Evolutionary conservation across 2,329 filamentous ascomycete species (phyloP).

Genomic region (Penicillium sp.): DNA sequence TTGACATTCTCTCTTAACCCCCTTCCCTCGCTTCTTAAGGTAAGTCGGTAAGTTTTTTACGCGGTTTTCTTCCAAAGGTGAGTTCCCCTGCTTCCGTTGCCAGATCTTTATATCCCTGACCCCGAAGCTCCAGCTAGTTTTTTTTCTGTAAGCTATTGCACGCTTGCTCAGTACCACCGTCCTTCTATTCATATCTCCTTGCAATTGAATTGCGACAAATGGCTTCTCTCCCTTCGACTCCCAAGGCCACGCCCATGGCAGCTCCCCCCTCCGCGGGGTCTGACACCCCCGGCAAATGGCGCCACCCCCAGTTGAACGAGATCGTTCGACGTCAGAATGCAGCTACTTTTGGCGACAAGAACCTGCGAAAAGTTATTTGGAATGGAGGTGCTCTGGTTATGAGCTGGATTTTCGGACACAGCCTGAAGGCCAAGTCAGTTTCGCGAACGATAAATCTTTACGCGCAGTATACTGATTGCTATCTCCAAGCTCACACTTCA

Average conservation of each 20-base stretch:
- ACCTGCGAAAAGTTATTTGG: slow-evolving; percentile 67
- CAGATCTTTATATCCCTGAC: not conserved
- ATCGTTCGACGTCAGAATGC: slow-evolving; percentile 79
- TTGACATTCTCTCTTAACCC: not conserved
- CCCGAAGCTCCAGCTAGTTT: not conserved
- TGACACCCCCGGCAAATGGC: slow-evolving; percentile 72
- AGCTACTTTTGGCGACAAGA: slow-evolving; percentile 74
- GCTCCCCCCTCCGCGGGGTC: slow-evolving; percentile 31
- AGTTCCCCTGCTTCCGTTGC: not conserved
- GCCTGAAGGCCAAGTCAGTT: slow-evolving; percentile 40
- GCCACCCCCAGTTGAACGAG: slow-evolving; percentile 83
- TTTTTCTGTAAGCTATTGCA: not conserved
- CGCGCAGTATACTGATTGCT: slow-evolving; percentile 3
- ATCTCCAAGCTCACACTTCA: slow-evolving; percentile 25
- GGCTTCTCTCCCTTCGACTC: slow-evolving; percentile 45
- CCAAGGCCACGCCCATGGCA: slow-evolving; percentile 31
- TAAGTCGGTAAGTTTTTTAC: slow-evolving; percentile 1
- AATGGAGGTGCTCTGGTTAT: slow-evolving; percentile 60
- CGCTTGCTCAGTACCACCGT: not conserved
- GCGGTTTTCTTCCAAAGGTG: not conserved
- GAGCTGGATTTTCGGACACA: slow-evolving; percentile 48
- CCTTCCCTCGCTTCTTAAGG: not conserved
- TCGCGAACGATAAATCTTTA: not conserved
- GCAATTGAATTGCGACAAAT: slow-evolving; percentile 23
- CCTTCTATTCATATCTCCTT: not conserved